Evolutionary conservation across 371 early-diverging fungal genomes (phyloP).

Genomic region (Thermomucor indicae-seudaticae): DNA sequence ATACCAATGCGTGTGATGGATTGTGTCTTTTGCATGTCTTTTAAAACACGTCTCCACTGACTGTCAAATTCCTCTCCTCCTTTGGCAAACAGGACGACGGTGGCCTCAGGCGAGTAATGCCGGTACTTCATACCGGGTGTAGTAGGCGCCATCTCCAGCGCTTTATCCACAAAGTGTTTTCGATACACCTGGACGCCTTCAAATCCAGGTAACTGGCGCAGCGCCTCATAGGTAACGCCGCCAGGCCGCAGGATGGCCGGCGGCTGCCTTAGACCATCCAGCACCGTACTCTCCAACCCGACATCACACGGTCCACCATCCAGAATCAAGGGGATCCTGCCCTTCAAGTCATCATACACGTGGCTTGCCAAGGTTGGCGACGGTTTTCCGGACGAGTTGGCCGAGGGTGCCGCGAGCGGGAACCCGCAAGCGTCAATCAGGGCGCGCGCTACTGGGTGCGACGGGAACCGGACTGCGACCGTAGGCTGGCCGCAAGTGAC

Average conservation of each 20-base stretch:
- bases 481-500: constrained; percentile 89
- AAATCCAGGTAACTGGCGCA: constrained; percentile 52
- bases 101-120: constrained; percentile 95
- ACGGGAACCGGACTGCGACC: constrained; percentile 95
- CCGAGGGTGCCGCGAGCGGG: constrained; percentile 99
- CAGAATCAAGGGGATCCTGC: constrained; percentile 82
- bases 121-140: constrained; percentile 99
- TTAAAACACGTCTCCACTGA: constrained; percentile 19
- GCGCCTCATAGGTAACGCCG: constrained; percentile 85
- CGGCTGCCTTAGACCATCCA: constrained; percentile 71
- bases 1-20: constrained; percentile 20
- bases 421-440: constrained; percentile 84
- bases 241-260: constrained; percentile 97
- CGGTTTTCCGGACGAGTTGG: constrained; percentile 96
- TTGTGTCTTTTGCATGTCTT: not conserved
- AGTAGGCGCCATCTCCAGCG: constrained; percentile 76
- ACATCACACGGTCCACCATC: constrained; percentile 92
- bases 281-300: constrained; percentile 97
- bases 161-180: constrained; percentile 69
- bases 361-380: constrained; percentile 94
- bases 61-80: constrained; percentile 14
- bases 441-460: constrained; percentile 88
- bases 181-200: constrained; percentile 71
- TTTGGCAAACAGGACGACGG: constrained; percentile 74
- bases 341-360: constrained; percentile 86